Evolutionary conservation across 2,329 filamentous ascomycete species (phyloP).

Genomic region (Teratosphaeria viscida): DNA sequence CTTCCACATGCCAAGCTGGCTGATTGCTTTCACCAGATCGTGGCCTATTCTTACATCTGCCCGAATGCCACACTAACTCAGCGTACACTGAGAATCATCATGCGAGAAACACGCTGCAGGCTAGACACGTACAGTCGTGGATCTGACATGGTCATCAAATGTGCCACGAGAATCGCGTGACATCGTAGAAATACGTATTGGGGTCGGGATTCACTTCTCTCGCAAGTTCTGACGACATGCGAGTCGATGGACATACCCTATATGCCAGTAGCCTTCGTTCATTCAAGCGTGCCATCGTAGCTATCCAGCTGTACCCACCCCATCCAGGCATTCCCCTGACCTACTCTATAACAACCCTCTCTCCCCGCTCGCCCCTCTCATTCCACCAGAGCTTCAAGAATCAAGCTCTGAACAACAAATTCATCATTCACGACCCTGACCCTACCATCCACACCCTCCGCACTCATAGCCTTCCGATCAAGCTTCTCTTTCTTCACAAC

Average conservation of each 20-base stretch:
- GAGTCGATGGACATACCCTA: neutral
- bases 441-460: constrained; percentile 32
- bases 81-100: too few relatives aligned
- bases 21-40: too few relatives aligned
- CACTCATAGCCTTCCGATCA: constrained; percentile 19
- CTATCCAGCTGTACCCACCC: neutral
- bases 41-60: too few relatives aligned
- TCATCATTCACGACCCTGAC: constrained; percentile 70
- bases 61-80: too few relatives aligned
- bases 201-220: too few relatives aligned
- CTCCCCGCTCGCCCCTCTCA: constrained; percentile 4
- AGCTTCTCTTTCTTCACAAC: constrained; percentile 19
- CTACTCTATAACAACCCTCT: neutral
- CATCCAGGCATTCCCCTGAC: neutral
- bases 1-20: too few relatives aligned
- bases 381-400: constrained; percentile 68
- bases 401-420: constrained; percentile 83
- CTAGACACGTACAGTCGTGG: too few relatives aligned
- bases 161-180: too few relatives aligned
- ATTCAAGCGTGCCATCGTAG: neutral
- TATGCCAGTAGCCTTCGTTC: neutral
- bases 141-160: too few relatives aligned
- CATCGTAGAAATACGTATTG: too few relatives aligned
- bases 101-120: too few relatives aligned
- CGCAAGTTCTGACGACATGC: neutral